A percentile compares a stretch with the other conserved stretches of the same genome.
Evolutionary conservation across 306 rosid species (phyloP).

Genomic region (Acacia crassicarpa): DNA sequence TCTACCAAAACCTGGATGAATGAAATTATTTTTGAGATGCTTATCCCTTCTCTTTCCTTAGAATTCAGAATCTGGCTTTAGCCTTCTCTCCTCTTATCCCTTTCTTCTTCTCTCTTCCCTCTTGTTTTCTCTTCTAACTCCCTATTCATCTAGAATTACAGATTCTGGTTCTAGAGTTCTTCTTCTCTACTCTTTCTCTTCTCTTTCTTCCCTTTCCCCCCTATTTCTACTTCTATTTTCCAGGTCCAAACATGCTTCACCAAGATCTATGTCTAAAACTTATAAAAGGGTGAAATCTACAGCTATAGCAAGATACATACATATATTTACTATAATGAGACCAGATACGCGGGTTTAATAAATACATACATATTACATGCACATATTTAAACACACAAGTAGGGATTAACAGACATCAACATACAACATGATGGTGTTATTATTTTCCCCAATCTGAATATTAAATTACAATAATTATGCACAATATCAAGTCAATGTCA

Average conservation of each 20-base stretch:
- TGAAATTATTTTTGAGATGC: too few species aligned
- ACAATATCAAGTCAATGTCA: background rate
- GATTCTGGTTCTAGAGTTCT: too few species aligned
- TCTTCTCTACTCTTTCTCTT: too few species aligned
- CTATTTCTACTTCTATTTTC: too few species aligned
- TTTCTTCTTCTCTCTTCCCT: too few species aligned
- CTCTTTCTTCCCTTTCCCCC: too few species aligned
- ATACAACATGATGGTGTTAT: background rate
- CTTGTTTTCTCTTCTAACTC: too few species aligned
- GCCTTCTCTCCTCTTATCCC: too few species aligned
- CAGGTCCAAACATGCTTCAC: background rate
- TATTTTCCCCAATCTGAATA: background rate
- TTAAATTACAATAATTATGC: background rate
- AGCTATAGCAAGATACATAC: background rate
- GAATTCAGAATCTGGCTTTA: too few species aligned
- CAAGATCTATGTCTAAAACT: slow-evolving; percentile 7
- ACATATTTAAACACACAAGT: background rate
- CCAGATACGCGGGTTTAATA: background rate
- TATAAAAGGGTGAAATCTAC: background rate
- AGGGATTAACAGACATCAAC: slow-evolving; percentile 7
- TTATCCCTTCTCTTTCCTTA: too few species aligned
- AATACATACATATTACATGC: background rate
- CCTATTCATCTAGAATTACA: too few species aligned
- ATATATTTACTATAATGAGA: background rate
- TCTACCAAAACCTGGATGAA: too few species aligned